Base-by-base conservation (phyloP, 148 eudicot genomes). In the Rhododendron molle region DNA sequence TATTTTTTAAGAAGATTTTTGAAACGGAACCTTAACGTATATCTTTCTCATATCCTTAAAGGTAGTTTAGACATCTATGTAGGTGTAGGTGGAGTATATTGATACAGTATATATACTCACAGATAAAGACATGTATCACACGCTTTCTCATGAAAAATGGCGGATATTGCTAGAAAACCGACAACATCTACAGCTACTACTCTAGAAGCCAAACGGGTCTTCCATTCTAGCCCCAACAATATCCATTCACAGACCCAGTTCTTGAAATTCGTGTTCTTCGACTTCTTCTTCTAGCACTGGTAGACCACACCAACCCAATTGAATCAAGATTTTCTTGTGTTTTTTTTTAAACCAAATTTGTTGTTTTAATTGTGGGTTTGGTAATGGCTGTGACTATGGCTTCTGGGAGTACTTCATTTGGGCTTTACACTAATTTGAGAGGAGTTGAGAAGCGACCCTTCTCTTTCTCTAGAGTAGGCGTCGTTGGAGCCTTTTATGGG, bases 371-470 rank as follows among this genome's bases (percentile, higher is more conserved):
- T 3, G 73, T 82, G 71, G 74, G 86, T 82, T 86, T 8, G 72
- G 43, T 44, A 93, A 85, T 94, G 96, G 93, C 95, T 85, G 92
- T 94, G 85, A 91, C 94, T 60, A 96, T 96, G 95, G 93, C 94
- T 87, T 91, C 98, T 89, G 91, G 87, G 87, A 83, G 93, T 83
- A 56, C 82, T 87, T 83, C 87, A 50, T 30, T 84, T 69, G 92
- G 91, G 34, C 54, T 90, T 80, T 67, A 47, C 81, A 54, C 86
- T 34, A 74, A 80, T 28, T 85, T 86, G 44, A 89, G 90, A 71
- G 84, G 93, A 81, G 82, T 92, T 85, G 92, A 83, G 84, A 92
- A 91, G 85, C 81, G 79, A 20, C 60, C 90, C 81, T 84, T 65
- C 54, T 88, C 89, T 10, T 84, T 65, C 54, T 88, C 89, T 10